Evolutionary conservation across 2,329 filamentous ascomycete genomes (phyloP), one percentile per base, ranked within the genome.

Genomic region (Ophiosphaerella korrae): DNA sequence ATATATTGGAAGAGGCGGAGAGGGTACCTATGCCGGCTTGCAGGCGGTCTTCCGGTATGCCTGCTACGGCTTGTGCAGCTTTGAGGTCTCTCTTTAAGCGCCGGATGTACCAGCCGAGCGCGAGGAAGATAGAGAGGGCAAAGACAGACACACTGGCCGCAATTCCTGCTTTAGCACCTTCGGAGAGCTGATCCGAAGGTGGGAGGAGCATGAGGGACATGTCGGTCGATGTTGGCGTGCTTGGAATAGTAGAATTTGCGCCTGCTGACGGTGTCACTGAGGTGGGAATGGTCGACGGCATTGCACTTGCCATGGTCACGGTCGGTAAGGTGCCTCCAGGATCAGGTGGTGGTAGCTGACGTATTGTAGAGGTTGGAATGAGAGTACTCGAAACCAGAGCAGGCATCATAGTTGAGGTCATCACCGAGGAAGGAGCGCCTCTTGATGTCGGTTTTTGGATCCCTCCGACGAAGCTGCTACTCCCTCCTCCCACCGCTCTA

Each of bases 151-250:
- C 53, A 31, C 47, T 46, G 29, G 62, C 32, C 13, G 52, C 49
- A n/a, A 68, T 62, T 3, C 62, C 63, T 14, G 53, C 63, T 66
- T 65, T 68, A 7, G 57, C 62, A 18, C 48, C 58, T 14, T 51
- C 14, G 37, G 63, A 66, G 37, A 68, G 59, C 4, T 50, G 40
- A 9, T 26, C 24, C 11, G 49, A 36, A 12, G 50, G 37, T 8
- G 53, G 47, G 18, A 54, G 47, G 7, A 55, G 42, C n/a, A 58
- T 34, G 34, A 63, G 36, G 2, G 55, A 43, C 8, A 42, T 56
- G 9, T 53, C 35, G 18, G 61, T 63, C n/a, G 57, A 40, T 13
- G 41, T 50, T 8, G 48, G 38, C 16, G 46, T 13, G 21, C 24
- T 23, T 33, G 32, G 13, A 21, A 41, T 33, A n/a, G 45, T 31